Base-by-base conservation (phyloP, 2,329 filamentous ascomycete species). In the Knoxdaviesia capensis region DNA sequence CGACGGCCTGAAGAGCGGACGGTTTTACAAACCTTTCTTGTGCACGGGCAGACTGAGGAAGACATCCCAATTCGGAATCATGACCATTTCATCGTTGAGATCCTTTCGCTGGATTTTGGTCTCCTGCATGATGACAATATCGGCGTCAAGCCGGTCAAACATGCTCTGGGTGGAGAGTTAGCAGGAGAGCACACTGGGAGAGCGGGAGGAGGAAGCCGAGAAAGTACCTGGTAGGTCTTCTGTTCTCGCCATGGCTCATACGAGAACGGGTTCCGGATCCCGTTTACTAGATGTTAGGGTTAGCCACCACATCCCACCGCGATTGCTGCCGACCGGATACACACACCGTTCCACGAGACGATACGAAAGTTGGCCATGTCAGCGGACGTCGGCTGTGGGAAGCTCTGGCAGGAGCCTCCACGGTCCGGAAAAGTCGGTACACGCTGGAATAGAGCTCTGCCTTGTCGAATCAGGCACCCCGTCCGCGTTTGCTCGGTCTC, bases 51-150 rank as follows among this genome's bases (percentile, higher is more conserved):
- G 65, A 55, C 86, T 94, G 60, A 94, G 94, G 60, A 80, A 94
- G 48, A 87, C 87, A 56, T 98, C 90, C 88, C 88, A 98, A 8
- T 90, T 90, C 0, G 83, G 77, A 0, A 96, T 76, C 33, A 96
- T 65, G 7, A 96, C 87, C 85, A 96, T 96, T 51, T 96, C 90
- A 66, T 96, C 90, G 36, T 68, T 71, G 1, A 98, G 65, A 50
- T 94, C 87, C 55, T 94, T 94, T 44, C 80, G 72, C 55, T 96
- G 90, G 36, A 96, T 94, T 61, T 96, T 98, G 37, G 85, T 78
- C 59, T 96, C 90, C 58, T 98, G 90, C 65, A 96, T 86, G 45
- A 94, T 70, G 11, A 96, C 76, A 48, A 98, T 90, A 56, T 98
- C 90, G 42, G 87, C 77, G 56, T 90, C 82, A 6, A 98, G 70